Evolutionary conservation across 169 alveolate species (phyloP).

Genomic region (Plasmodium vinckei): DNA sequence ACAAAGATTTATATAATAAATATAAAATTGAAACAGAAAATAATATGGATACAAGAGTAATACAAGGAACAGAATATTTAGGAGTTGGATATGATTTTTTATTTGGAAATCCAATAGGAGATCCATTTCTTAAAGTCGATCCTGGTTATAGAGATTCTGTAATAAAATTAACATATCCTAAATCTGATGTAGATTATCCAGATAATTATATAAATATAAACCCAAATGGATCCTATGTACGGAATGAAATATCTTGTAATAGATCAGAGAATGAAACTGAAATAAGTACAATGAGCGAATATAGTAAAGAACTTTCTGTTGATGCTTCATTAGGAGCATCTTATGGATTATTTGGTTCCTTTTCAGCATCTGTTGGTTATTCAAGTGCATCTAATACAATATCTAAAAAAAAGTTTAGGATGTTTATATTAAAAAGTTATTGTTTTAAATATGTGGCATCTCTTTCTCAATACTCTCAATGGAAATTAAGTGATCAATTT

Average conservation of each 20-base stretch:
- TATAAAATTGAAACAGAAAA: constrained; percentile 27
- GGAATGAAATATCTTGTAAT: constrained; percentile 88
- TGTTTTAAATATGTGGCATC: constrained; percentile 90
- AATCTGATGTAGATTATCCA: constrained; percentile 72
- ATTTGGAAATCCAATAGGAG: constrained; percentile 90
- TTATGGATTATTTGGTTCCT: constrained; percentile 80
- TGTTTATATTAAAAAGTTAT: constrained; percentile 86
- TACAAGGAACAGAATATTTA: constrained; percentile 82
- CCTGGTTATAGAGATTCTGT: constrained; percentile 88
- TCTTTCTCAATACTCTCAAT: constrained; percentile 76
- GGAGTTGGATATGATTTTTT: constrained; percentile 89
- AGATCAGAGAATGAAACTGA: constrained; percentile 83
- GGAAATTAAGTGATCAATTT: constrained; percentile 82
- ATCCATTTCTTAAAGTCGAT: constrained; percentile 88
- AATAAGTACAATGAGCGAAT: constrained; percentile 79
- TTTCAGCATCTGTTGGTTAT: constrained; percentile 88
- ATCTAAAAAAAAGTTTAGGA: constrained; percentile 77
- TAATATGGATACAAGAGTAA: constrained; percentile 46
- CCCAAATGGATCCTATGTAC: constrained; percentile 86
- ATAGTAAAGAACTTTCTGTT: constrained; percentile 84
- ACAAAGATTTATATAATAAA: constrained; percentile 64
- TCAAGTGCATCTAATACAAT: constrained; percentile 81
- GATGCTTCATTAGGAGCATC: constrained; percentile 86
- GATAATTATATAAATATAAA: constrained; percentile 53
- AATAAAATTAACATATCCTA: constrained; percentile 78